Percentiles rank a stretch among this genome's conserved stretches.
phyloP scores from a whole-genome alignment of 1,139 yeast species.

The Saccharomycopsis hybrid region DNA sequence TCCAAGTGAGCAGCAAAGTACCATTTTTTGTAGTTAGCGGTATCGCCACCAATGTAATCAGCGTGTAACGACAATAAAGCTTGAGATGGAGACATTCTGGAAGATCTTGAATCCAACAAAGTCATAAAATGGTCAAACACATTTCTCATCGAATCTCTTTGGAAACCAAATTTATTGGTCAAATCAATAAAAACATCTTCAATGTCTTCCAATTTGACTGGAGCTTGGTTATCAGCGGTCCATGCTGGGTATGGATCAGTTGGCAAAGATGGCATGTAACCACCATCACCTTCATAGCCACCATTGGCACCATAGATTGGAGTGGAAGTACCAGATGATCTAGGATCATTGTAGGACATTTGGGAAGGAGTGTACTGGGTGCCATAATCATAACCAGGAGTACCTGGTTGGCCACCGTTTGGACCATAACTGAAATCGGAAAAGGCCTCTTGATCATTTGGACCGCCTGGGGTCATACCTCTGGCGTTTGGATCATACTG shows the following conservation, averaged over 20 bases:
- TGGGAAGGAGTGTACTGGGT: conserved; percentile 78
- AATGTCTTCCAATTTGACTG: conserved; percentile 79
- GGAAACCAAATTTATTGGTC: conserved; percentile 92
- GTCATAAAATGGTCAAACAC: conserved; percentile 96
- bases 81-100: conserved; percentile 95
- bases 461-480: conserved; percentile 45
- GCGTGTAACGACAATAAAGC: conserved; percentile 91
- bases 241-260: conserved; percentile 95
- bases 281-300: conserved; percentile 30
- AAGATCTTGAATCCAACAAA: conserved; percentile 86
- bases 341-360: conserved; percentile 75
- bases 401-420: conserved; percentile 44
- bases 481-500: conserved; percentile 44
- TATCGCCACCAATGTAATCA: conserved; percentile 93
- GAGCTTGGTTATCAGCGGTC: conserved; percentile 88
- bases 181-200: conserved; percentile 88
- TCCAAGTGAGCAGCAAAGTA: conserved; percentile 90
- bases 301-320: conserved; percentile 75
- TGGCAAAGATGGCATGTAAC: conserved; percentile 28
- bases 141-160: conserved; percentile 94
- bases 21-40: conserved; percentile 92
- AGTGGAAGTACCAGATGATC: conserved; percentile 92
- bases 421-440: conserved; percentile 67
- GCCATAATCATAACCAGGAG: conserved; percentile 70
- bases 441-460: conserved; percentile 66